Evolutionary conservation across 2,329 filamentous ascomycete species (phyloP), one percentile per base, ranked within the genome.

Genomic region (Lasiodiplodia sp.): DNA sequence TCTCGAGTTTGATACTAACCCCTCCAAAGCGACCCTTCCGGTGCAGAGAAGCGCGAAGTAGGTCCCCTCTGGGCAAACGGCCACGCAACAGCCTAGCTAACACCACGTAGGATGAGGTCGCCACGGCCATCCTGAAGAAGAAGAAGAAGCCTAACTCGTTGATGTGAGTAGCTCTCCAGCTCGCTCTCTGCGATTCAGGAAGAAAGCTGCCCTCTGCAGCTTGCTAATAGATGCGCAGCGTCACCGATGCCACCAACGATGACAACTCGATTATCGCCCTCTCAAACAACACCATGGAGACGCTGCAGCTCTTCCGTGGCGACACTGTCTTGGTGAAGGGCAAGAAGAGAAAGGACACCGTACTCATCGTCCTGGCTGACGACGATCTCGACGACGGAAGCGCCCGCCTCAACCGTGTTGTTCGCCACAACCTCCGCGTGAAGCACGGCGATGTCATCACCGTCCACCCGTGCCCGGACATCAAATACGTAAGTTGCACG

Each of bases 81-180:
- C 53, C 68, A 68, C 58, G 69, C 70, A 64, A 62, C 55, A 53
- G 71, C 68, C 69, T 71, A 69, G 74, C 79, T 81, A 71, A 80
- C 75, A 55, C 2, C 28, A 71, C 73, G 68, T 73, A 96, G 90
- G 92, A 97, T 81, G 96, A 97, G 79, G 93, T 91, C 71, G 89
- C 96, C 66, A 99, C 96, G 56, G 96, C 96, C 74, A 99, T 99
- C 76, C 89, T 99, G 78, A 98, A 97, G 87, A 98, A 98, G 89
- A 99, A 99, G 92, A 99, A 99, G 94, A 99, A 99, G 93, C 94
- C 94, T 76, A 99, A 99, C 85, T 96, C 95, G 79, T 85, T 99
- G 81, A 97, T 99, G 94, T 97, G 87, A 81, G 91, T 82, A 75
- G 72, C 55, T 70, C 55, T 12, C 25, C 6, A 3, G 12, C 38